Evolutionary conservation across 2,329 filamentous ascomycete species (phyloP), one percentile per base, ranked within the genome.

Genomic region (Monosporascus sp.): DNA sequence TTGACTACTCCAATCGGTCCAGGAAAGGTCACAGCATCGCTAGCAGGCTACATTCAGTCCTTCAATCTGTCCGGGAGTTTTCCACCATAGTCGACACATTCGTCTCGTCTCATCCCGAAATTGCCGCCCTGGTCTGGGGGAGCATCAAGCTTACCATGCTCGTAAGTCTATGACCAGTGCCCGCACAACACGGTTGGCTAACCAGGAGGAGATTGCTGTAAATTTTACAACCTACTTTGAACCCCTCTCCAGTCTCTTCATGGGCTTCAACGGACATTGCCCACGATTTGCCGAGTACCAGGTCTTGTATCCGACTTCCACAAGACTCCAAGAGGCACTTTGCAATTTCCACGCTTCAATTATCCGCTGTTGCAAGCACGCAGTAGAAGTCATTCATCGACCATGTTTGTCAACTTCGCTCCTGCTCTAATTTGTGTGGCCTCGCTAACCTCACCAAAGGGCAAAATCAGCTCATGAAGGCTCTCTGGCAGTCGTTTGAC

Each of bases 51-150:
- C 48, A 55, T 44, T 51, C 63, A 0, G 59, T 74, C n/a, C 61
- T 76, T 15, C 55, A 67, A n/a, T 72, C 67, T 7, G 61, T 74
- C 5, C 68, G 69, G 31, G 61, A 66, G 1, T 75, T 74, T 50
- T 68, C 67, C 3, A 49, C 57, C 17, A 54, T 73, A 11, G 54
- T 72, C 2, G 68, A 70, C 31, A 72, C 67, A 1, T 69, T 70
- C n/a, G 65, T 71, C 35, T 71, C 69, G 1, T 65, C 70, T 0
- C 57, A 73, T 51, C 67, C 66, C 5, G 55, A 60, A 17, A 67
- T 74, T 37, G 68, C 73, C 17, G 70, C 71, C 11, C 57, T 75
- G 2, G 63, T 76, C 25, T 76, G 72, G 74, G 73, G 74, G 2
- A 72, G 67, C 38, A 61, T 75, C 9, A 73, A 72, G 52, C 54